These are phyloP conservation scores for Monosporascus sp. DNA, from an alignment of 2,329 filamentous ascomycete species.

Conservation along the genomic window DNA sequence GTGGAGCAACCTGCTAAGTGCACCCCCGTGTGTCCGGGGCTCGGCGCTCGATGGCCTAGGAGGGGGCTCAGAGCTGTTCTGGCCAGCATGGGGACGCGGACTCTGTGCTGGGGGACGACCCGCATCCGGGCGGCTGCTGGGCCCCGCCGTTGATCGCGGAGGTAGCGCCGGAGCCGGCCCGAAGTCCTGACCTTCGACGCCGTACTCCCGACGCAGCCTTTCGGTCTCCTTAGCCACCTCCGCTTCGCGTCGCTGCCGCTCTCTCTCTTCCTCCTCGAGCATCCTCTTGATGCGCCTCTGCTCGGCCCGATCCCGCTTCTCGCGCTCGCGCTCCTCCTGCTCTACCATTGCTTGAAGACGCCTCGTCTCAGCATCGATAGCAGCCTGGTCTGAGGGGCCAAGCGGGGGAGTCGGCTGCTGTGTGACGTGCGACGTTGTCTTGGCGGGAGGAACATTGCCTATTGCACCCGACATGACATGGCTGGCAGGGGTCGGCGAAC, in stretches of 20 bases:
- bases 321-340: slow-evolving; percentile 49
- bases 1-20: slow-evolving; percentile 27
- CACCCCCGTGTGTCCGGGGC: slow-evolving; percentile 23
- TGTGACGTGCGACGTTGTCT: slow-evolving; percentile 23
- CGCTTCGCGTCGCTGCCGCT: slow-evolving; percentile 49
- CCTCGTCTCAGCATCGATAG: slow-evolving; percentile 71
- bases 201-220: slow-evolving; percentile 64
- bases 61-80: slow-evolving; percentile 22
- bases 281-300: slow-evolving; percentile 58
- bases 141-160: slow-evolving; percentile 26
- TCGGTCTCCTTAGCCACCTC: slow-evolving; percentile 78
- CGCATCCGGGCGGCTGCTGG: slow-evolving; percentile 5
- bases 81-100: slow-evolving; percentile 21
- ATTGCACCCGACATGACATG: slow-evolving; percentile 38
- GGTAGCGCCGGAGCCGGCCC: slow-evolving; percentile 24
- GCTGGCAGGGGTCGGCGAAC: slow-evolving; percentile 15
- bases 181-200: slow-evolving; percentile 45
- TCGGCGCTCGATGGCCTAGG: slow-evolving; percentile 45
- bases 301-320: slow-evolving; percentile 49
- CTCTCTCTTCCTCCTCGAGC: slow-evolving; percentile 61
- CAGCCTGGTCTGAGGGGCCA: slow-evolving; percentile 28
- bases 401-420: slow-evolving; percentile 18
- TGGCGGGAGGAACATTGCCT: slow-evolving; percentile 36
- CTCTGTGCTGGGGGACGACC: slow-evolving; percentile 12
- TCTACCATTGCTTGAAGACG: slow-evolving; percentile 57